Evolutionary conservation across 371 early-diverging fungal species (phyloP).

Genomic region (Apophysomyces variabilis): DNA sequence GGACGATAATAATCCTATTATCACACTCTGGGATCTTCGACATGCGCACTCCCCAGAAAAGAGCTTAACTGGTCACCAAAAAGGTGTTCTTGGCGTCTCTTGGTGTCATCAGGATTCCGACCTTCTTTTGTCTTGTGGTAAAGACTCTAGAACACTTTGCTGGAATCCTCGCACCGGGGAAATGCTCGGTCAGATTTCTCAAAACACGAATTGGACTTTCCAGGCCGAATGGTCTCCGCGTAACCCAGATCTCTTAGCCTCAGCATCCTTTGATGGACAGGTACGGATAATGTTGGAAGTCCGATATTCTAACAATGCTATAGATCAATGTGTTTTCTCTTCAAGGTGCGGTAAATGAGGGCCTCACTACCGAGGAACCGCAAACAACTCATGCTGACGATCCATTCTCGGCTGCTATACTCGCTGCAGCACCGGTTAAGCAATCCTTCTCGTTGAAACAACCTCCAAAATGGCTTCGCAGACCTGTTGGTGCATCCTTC

Average conservation of each 20-base stretch:
- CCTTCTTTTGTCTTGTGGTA: conserved; percentile 86
- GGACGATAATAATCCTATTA: conserved; percentile 87
- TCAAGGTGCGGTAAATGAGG: conserved; percentile 60
- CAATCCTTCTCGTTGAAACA: conserved; percentile 64
- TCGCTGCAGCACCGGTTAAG: conserved; percentile 26
- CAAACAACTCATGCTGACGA: conserved; percentile 54
- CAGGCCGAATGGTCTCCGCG: conserved; percentile 92
- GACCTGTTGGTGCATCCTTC: conserved; percentile 90
- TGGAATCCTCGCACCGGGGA: conserved; percentile 84
- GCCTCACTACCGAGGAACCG: conserved; percentile 18
- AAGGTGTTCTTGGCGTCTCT: conserved; percentile 85
- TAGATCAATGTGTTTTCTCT: conserved; percentile 83
- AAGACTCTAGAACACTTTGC: conserved; percentile 92
- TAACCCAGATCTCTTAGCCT: conserved; percentile 87
- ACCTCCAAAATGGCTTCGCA: conserved; percentile 95
- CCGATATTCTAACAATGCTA: neutral
- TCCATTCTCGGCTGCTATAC: conserved; percentile 67
- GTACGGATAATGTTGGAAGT: conserved; percentile 36
- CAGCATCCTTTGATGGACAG: conserved; percentile 89
- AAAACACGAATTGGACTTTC: conserved; percentile 86
- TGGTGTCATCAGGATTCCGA: conserved; percentile 95
- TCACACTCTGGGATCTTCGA: conserved; percentile 93
- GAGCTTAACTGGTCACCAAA: conserved; percentile 77
- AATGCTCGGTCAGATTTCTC: conserved; percentile 78
- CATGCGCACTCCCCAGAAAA: conserved; percentile 92